Evolutionary conservation across 2,329 filamentous ascomycete species (phyloP).

Genomic region (Trichoderma sp.): DNA sequence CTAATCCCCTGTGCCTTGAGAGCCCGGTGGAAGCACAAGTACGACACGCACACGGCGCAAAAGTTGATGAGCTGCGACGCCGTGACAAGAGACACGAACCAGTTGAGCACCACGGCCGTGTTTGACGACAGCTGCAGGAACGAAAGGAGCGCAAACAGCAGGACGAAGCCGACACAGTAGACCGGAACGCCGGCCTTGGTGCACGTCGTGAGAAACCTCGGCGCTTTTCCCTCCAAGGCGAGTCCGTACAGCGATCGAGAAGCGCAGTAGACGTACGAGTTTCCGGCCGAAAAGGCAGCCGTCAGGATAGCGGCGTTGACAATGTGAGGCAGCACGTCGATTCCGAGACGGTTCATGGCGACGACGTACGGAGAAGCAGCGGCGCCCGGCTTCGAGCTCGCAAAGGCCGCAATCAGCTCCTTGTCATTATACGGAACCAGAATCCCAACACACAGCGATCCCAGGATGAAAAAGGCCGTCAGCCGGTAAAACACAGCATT

Average conservation of each 20-base stretch:
- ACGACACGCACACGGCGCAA: slow-evolving; percentile 68
- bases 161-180: slow-evolving; percentile 67
- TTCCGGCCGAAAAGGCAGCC: slow-evolving; percentile 67
- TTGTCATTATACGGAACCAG: slow-evolving; percentile 69
- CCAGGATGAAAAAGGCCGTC: slow-evolving; percentile 73
- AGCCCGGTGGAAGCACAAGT: slow-evolving; percentile 71
- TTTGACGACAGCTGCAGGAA: slow-evolving; percentile 72
- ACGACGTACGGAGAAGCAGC: slow-evolving; percentile 69
- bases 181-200: slow-evolving; percentile 69
- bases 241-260: slow-evolving; percentile 69
- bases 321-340: slow-evolving; percentile 65
- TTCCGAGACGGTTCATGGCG: slow-evolving; percentile 67
- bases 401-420: slow-evolving; percentile 62
- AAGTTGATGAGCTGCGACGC: slow-evolving; percentile 76
- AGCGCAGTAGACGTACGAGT: slow-evolving; percentile 65
- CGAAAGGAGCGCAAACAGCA: slow-evolving; percentile 68
- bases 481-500: slow-evolving; percentile 80
- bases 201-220: slow-evolving; percentile 59
- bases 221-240: slow-evolving; percentile 68
- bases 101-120: slow-evolving; percentile 67
- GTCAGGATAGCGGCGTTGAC: slow-evolving; percentile 73
- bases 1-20: slow-evolving; percentile 68
- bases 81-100: slow-evolving; percentile 70
- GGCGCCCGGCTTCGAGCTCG: slow-evolving; percentile 60
- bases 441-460: slow-evolving; percentile 71